Evolutionary conservation across 257 asterid species (phyloP).

Genomic region (Linaria vulgaris): DNA sequence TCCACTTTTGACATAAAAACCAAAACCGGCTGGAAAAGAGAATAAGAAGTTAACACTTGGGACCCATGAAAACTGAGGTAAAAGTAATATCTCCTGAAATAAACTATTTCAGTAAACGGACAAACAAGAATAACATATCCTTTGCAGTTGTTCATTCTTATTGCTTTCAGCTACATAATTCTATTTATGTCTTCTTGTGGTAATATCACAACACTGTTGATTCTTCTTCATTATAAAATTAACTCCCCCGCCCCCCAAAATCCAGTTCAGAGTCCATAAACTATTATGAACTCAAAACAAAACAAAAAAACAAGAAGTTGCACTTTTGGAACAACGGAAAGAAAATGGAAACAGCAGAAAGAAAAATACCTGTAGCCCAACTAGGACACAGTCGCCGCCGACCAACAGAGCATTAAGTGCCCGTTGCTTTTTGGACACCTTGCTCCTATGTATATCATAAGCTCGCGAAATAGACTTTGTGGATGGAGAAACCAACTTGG

Average conservation of each 20-base stretch:
- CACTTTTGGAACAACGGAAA: not conserved
- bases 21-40: constrained; percentile 72
- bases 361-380: constrained; percentile 67
- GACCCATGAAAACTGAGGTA: constrained; percentile 15
- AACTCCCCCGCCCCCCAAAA: not conserved
- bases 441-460: constrained; percentile 64
- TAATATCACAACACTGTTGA: not conserved
- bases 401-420: constrained; percentile 63
- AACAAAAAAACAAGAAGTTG: no score
- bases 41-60: constrained; percentile 21
- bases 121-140: not conserved
- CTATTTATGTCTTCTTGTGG: constrained; percentile 10
- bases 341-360: constrained; percentile 1
- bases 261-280: no score
- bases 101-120: constrained; percentile 2
- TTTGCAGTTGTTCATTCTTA: not conserved
- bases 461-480: constrained; percentile 65
- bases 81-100: constrained; percentile 19
- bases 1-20: constrained; percentile 97
- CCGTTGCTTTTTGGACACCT: constrained; percentile 69
- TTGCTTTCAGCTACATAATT: constrained; percentile 8
- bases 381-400: constrained; percentile 69
- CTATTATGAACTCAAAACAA: no score
- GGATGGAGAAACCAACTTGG: constrained; percentile 67
- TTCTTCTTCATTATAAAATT: not conserved